Conservation (phyloP, 805 yeast genomes). For the Metschnikowia borealis region DNA sequence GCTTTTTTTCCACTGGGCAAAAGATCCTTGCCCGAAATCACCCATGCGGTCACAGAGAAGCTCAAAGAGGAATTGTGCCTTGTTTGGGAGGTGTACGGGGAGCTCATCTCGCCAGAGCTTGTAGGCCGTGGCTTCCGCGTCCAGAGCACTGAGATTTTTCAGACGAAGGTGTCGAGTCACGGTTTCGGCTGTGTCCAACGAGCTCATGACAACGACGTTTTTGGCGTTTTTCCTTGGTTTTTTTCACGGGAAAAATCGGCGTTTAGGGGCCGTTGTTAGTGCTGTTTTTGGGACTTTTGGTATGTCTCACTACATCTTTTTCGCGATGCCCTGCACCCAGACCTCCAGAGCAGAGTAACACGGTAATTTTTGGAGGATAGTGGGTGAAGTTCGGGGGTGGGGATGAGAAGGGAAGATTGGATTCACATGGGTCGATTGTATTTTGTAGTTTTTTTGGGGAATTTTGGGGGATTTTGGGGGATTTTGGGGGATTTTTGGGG, state of each 20-base stretch:
- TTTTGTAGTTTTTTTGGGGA: too few relatives aligned
- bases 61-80: conserved; percentile 51
- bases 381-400: too few relatives aligned
- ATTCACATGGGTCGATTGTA: too few relatives aligned
- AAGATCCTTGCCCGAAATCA: conserved; percentile 40
- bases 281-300: not conserved
- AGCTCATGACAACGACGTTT: not conserved
- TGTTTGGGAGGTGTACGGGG: conserved; percentile 51
- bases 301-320: not conserved
- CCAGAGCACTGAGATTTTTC: conserved; percentile 41
- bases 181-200: conserved; percentile 34
- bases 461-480: too few relatives aligned
- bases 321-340: conserved; percentile 1
- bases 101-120: conserved; percentile 30
- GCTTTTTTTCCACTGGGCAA: conserved; percentile 40
- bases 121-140: conserved; percentile 35
- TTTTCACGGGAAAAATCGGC: not conserved
- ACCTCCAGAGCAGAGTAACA: too few relatives aligned
- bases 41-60: conserved; percentile 57
- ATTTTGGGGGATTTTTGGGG: too few relatives aligned
- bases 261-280: not conserved
- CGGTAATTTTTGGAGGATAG: too few relatives aligned
- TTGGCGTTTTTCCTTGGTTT: too few relatives aligned
- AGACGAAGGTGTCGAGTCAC: conserved; percentile 57
- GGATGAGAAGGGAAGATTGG: too few relatives aligned